Conservation (phyloP, 768 basidiomycete species). For the Plicaturopsis crispa region DNA sequence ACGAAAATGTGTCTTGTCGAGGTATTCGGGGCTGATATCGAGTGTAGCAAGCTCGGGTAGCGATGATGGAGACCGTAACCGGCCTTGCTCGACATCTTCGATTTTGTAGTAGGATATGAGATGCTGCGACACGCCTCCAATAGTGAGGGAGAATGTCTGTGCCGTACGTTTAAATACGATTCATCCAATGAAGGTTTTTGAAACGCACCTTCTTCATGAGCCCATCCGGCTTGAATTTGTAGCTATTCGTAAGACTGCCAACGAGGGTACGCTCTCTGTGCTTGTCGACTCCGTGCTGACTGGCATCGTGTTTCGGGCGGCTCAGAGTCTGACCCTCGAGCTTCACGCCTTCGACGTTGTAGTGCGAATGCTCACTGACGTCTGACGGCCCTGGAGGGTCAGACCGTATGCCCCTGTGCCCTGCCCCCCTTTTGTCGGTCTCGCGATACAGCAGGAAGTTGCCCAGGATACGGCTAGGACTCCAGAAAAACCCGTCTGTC, state of each 20-base stretch:
- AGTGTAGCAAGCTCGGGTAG: conserved; percentile 81
- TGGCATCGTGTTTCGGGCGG: conserved; percentile 51
- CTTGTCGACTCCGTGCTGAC: conserved; percentile 47
- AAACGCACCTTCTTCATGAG: conserved; percentile 91
- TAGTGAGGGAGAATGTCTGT: conserved; percentile 88
- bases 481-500: conserved; percentile 98
- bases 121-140: conserved; percentile 81
- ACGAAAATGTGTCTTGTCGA: conserved; percentile 87
- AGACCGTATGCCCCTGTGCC: conserved; percentile 45
- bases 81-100: conserved; percentile 84
- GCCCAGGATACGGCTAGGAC: conserved; percentile 82
- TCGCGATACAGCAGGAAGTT: conserved; percentile 96
- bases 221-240: conserved; percentile 89
- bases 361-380: conserved; percentile 29
- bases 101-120: conserved; percentile 93
- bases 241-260: conserved; percentile 64
- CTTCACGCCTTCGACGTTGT: conserved; percentile 23
- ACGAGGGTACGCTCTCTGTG: conserved; percentile 68
- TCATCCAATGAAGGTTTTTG: not conserved
- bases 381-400: conserved; percentile 30
- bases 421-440: conserved; percentile 75
- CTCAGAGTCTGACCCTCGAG: conserved; percentile 43
- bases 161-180: conserved; percentile 20
- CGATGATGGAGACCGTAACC: conserved; percentile 81
- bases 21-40: conserved; percentile 81